These are phyloP conservation scores for Phytophthora lateralis DNA, from an alignment of 352 stramenopile genomes.

Conservation along the genomic window DNA sequence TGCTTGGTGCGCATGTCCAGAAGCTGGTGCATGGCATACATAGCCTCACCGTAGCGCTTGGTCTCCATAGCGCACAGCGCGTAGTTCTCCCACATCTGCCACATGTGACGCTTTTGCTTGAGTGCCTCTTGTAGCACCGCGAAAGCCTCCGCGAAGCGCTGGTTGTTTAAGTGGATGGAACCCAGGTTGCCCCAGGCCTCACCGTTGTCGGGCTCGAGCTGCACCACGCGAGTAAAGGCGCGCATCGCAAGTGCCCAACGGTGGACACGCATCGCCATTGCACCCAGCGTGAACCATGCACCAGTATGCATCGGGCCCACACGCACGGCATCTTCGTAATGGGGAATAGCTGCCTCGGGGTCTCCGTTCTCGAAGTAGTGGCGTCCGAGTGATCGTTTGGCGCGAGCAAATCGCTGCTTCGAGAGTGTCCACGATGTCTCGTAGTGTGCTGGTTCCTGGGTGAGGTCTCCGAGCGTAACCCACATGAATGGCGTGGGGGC, in stretches of 20 bases:
- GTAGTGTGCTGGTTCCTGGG: conserved; percentile 89
- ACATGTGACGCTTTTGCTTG: conserved; percentile 92
- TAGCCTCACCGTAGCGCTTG: conserved; percentile 73
- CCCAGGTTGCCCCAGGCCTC: conserved; percentile 96
- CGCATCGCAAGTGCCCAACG: conserved; percentile 86
- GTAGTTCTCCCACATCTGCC: conserved; percentile 94
- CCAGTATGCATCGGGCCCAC: conserved; percentile 91
- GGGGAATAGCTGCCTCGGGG: conserved; percentile 65
- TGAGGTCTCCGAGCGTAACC: conserved; percentile 93
- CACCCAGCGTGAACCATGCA: conserved; percentile 94
- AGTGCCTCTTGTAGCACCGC: conserved; percentile 84
- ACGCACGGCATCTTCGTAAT: conserved; percentile 86
- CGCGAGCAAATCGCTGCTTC: conserved; percentile 89
- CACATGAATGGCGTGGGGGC: conserved; percentile 93
- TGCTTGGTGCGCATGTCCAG: conserved; percentile 83
- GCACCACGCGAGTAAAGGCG: conserved; percentile 93
- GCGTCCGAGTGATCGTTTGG: conserved; percentile 91
- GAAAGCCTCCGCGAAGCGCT: conserved; percentile 80
- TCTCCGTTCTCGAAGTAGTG: conserved; percentile 91
- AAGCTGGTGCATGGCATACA: conserved; percentile 86
- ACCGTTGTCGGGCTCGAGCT: conserved; percentile 94
- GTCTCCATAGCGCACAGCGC: conserved; percentile 80
- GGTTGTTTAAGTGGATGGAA: conserved; percentile 90
- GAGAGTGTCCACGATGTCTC: conserved; percentile 93
- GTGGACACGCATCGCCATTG: conserved; percentile 90